Base-by-base conservation (phyloP, 2,329 filamentous ascomycete genomes). In the Trichoderma sp. region DNA sequence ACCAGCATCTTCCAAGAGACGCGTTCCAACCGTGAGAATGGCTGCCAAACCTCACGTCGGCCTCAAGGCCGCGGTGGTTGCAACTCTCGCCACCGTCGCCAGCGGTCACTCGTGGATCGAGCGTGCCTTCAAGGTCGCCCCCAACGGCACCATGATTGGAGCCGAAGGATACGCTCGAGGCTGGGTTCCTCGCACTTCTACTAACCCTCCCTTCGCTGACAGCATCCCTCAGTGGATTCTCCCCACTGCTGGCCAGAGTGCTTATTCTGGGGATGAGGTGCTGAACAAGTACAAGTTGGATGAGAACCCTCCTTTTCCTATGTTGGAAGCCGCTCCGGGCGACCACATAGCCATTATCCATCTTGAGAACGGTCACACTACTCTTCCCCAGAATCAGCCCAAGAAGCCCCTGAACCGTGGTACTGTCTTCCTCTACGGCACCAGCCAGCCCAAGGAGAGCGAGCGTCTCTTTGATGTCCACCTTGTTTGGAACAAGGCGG, bases 101-200 rank as follows among this genome's bases (percentile, higher is more conserved):
- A 75, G 75, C 30, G 91, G 89, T 43, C 95, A 98, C 82, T 92
- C 90, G 20, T 98, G 95, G 95, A 87, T 95, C 62, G 94, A 98
- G 81, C 85, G 91, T 76, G 85, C 95, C 64, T 88, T 85, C 73
- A 88, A 90, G 71, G 90, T 98, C 79, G 88, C 90, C 68, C 80
- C 88, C 32, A 92, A 94, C 76, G 95, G 94, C 69, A 89, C 89
- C 39, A 93, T 94, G 79, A 84, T 90, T 23, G 92, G 92, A 32
- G 80, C 86, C 8, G 84, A 88, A 28, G 95, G 95, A 36, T 97
- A 91, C 79, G 84, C 92, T n/a, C 91, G 94, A 74, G 91, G 90
- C 61, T 93, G 90, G 77, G 80, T 90, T 17, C 81, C 86, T 36
- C 89, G 93, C 73, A 85, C 81, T 6, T 80, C 78, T 5, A 79